Conservation (phyloP, 768 basidiomycete species). For the Termitomyces sp. region DNA sequence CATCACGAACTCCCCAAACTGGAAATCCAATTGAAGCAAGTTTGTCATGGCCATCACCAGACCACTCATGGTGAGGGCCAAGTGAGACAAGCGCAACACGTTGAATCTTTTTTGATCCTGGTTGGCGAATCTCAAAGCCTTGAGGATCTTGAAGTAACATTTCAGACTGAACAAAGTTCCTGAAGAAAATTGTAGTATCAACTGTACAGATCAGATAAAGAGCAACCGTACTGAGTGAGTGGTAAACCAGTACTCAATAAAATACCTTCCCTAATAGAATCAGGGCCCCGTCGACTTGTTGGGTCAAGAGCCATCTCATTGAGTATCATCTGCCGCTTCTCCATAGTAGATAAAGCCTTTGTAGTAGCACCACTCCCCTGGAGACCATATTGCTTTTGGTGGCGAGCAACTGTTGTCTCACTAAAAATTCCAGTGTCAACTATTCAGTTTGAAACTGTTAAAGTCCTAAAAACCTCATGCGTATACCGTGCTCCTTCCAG, state of each 20-base stretch:
- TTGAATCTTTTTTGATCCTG: conserved; percentile 20
- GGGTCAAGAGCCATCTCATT: not conserved
- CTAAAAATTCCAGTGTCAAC: not conserved
- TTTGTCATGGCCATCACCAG: conserved; percentile 31
- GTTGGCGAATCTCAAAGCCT: conserved; percentile 20
- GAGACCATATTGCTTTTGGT: not conserved
- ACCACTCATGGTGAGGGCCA: conserved; percentile 28
- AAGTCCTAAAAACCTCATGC: not conserved
- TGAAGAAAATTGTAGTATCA: not conserved
- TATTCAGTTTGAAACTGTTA: too few relatives aligned
- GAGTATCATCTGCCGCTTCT: not conserved
- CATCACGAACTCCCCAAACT: conserved; percentile 23
- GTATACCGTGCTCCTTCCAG: not conserved
- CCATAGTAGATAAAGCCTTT: not conserved
- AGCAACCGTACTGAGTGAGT: too few relatives aligned
- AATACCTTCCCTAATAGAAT: not conserved
- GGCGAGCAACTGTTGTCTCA: not conserved
- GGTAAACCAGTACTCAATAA: not conserved
- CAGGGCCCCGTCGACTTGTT: too few relatives aligned
- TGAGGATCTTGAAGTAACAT: conserved; percentile 19
- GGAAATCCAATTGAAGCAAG: conserved; percentile 25
- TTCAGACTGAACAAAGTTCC: not conserved
- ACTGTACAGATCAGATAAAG: too few relatives aligned
- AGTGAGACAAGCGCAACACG: conserved; percentile 11
- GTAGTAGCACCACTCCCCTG: not conserved